Evolutionary conservation across 169 alveolate species (phyloP).

Genomic region (Plasmodium gaboni): DNA sequence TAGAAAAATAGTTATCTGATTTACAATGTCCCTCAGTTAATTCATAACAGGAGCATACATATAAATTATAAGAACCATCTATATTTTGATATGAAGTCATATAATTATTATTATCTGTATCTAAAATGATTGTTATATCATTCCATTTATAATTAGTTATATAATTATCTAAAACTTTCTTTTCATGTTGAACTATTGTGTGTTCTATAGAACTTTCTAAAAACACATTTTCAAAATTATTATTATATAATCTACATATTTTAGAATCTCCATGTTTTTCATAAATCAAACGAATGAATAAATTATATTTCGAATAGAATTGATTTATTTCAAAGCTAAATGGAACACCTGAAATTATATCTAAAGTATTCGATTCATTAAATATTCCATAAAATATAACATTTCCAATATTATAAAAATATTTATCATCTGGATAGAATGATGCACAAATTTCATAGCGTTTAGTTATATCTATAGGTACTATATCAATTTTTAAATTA

Average conservation of each 20-base stretch:
- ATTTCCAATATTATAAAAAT: conserved; percentile 51
- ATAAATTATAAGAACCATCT: conserved; percentile 35
- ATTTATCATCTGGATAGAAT: conserved; percentile 15
- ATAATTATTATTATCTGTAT: conserved; percentile 32
- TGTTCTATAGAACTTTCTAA: conserved; percentile 4
- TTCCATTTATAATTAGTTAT: conserved; percentile 37
- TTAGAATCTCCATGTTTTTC: conserved; percentile 16
- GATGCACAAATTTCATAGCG: conserved; percentile 65
- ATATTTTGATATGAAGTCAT: conserved; percentile 23
- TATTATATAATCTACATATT: conserved; percentile 15
- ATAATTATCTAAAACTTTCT: conserved; percentile 20
- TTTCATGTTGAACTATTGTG: conserved; percentile 17
- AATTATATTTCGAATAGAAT: conserved; percentile 37
- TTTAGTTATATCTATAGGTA: conserved; percentile 32
- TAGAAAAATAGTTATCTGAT: conserved; percentile 13
- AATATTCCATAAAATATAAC: conserved; percentile 42
- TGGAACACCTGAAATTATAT: conserved; percentile 56
- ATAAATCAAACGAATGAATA: conserved; percentile 30
- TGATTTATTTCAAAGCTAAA: conserved; percentile 62
- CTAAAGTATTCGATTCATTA: conserved; percentile 20
- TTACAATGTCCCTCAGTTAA: conserved; percentile 22
- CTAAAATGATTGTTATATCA: conserved; percentile 30
- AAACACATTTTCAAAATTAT: conserved; percentile 17
- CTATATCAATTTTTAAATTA: conserved; percentile 29
- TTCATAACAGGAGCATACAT: conserved; percentile 68